Evolutionary conservation across 805 yeast genomes (phyloP).

Genomic region (Schwanniomyces polymorphus): DNA sequence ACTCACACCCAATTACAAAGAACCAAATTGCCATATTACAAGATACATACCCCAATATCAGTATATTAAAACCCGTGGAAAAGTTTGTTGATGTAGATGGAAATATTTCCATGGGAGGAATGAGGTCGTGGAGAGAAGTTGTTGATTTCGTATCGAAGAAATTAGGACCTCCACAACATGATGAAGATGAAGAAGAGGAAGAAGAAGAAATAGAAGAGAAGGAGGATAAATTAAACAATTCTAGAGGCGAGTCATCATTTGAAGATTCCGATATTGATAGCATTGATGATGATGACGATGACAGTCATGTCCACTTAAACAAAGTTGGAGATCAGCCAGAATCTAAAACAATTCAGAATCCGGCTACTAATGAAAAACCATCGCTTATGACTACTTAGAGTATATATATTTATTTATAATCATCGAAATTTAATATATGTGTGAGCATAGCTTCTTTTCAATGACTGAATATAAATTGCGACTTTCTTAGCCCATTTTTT

Average conservation of each 20-base stretch:
- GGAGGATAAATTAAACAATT: conserved; percentile 2
- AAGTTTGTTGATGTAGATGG: conserved; percentile 25
- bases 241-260: background rate
- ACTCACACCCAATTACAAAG: conserved; percentile 25
- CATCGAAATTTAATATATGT: background rate
- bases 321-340: conserved; percentile 7
- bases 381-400: background rate
- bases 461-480: too few relatives aligned
- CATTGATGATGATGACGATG: conserved; percentile 9
- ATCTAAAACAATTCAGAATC: conserved; percentile 13
- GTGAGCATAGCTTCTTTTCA: background rate
- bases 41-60: conserved; percentile 23
- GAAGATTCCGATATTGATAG: conserved; percentile 11
- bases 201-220: conserved; percentile 10
- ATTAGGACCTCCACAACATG: conserved; percentile 17
- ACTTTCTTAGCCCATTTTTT: too few relatives aligned
- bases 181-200: conserved; percentile 15
- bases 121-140: conserved; percentile 27
- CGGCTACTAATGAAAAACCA: conserved; percentile 8
- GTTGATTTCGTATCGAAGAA: conserved; percentile 22
- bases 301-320: conserved; percentile 1
- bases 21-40: conserved; percentile 18
- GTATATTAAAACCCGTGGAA: conserved; percentile 25
- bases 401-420: background rate
- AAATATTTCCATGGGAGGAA: conserved; percentile 29